Base-by-base conservation (phyloP, 1,139 yeast species). In the Petasospora fabianii region DNA sequence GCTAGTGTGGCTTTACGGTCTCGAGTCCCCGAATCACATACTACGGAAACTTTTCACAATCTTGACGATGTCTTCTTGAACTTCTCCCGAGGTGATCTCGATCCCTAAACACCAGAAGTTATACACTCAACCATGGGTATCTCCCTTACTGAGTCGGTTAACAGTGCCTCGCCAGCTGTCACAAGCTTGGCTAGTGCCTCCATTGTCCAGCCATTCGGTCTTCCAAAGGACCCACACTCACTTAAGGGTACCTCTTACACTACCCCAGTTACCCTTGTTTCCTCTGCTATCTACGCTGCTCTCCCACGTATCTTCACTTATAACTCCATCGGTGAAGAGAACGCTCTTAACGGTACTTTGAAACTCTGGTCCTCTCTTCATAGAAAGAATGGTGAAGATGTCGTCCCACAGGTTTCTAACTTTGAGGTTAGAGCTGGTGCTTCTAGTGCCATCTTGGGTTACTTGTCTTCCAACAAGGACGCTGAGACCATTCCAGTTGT, bases 341-440 rank as follows among this genome's bases (percentile, higher is more conserved):
- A 36, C 16, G 39, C 31, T 2, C 27, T 34, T 38, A 92, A 84
- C 56, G 64, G 73, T 16, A 72, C 80, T 35, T 60, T 85, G 47
- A 69, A 70, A 49, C 61, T 71, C 38, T 86, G 96, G 96, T 60
- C 73, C 34, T 65, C 68, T 32, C 73, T 73, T 56, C 65, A 68
- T 44, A 67, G 80, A 52, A 57, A 58, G 36, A 83, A 83, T 55
- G 68, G 77, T 9, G 60, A 64, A 38, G 84, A 82, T 14, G 64
- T 61, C 30, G 76, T 76, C 39, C 90, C 87, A 32, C 69, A 68
- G 41, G 64, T 76, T 53, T 71, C 73, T 59, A 68, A 71, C 54
- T 72, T 87, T 45, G 88, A 88, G 58, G 76, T 86, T 34, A 77
- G 96, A 59, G 69, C 84, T 2, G 97, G 97, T 51, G 95, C 96